A percentile compares a stretch with the other conserved stretches of the same genome.
Evolutionary conservation across 2,329 filamentous ascomycete genomes (phyloP).

Genomic region (Clonostachys sp.): DNA sequence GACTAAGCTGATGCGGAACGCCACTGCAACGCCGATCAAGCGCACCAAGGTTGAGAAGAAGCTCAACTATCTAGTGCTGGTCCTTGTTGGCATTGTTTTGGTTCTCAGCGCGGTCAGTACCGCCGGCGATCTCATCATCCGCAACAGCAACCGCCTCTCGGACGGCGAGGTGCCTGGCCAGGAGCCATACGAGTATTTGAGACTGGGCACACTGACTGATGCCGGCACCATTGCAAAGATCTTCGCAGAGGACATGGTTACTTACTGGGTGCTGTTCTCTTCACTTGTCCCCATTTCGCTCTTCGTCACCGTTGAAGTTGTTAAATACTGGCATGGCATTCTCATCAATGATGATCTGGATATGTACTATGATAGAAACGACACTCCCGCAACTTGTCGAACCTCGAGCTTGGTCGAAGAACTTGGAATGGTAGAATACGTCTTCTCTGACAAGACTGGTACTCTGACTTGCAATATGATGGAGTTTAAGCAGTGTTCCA

Average conservation of each 20-base stretch:
- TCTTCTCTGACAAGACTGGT: conserved; percentile 97
- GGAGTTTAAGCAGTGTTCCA: conserved; percentile 95
- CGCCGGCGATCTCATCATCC: conserved; percentile 80
- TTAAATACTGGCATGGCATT: conserved; percentile 98
- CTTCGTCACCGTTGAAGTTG: conserved; percentile 94
- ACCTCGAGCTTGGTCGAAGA: conserved; percentile 97
- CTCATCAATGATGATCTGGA: conserved; percentile 96
- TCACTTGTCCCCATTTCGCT: conserved; percentile 95
- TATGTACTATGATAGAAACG: conserved; percentile 94
- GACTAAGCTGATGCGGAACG: conserved; percentile 98
- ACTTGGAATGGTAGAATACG: conserved; percentile 95
- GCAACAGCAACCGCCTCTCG: conserved; percentile 53
- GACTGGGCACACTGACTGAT: conserved; percentile 56
- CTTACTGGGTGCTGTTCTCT: conserved; percentile 97
- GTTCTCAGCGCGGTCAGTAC: conserved; percentile 85
- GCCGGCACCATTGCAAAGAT: conserved; percentile 58
- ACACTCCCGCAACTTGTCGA: conserved; percentile 91
- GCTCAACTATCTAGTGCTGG: conserved; percentile 89
- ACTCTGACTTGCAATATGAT: conserved; percentile 98
- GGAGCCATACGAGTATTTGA: conserved; percentile 51
- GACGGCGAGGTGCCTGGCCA: conserved; percentile 31
- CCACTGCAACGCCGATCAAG: conserved; percentile 95
- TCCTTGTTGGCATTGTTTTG: conserved; percentile 81
- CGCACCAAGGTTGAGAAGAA: conserved; percentile 92
- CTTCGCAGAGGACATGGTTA: conserved; percentile 92